Conservation (phyloP, 192 early-diverging fungal species). For the Gigaspora rosea region DNA sequence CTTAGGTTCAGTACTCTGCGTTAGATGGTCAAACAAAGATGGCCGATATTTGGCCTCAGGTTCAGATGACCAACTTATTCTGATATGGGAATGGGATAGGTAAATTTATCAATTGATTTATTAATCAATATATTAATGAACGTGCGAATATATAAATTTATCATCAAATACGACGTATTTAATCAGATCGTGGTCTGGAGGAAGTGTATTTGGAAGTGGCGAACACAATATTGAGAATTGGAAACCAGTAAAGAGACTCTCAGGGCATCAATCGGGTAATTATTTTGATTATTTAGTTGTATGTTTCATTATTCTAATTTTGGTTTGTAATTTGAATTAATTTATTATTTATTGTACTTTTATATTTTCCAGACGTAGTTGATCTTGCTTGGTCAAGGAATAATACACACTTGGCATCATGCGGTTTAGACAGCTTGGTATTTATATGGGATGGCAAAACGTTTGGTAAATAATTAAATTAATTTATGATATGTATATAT, state of each 20-base stretch:
- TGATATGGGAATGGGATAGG: slow-evolving; percentile 86
- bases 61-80: slow-evolving; percentile 89
- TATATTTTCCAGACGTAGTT: slow-evolving; percentile 70
- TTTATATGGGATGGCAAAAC: slow-evolving; percentile 85
- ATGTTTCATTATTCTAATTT: not conserved
- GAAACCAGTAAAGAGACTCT: slow-evolving; percentile 71
- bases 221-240: slow-evolving; percentile 69
- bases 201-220: slow-evolving; percentile 48
- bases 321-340: not conserved
- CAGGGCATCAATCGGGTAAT: slow-evolving; percentile 79
- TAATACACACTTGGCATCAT: slow-evolving; percentile 83
- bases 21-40: slow-evolving; percentile 74
- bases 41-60: slow-evolving; percentile 84
- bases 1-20: slow-evolving; percentile 84
- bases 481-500: not conserved
- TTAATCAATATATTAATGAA: not conserved
- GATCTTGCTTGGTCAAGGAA: slow-evolving; percentile 93
- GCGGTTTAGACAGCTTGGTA: slow-evolving; percentile 81
- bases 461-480: slow-evolving; percentile 58
- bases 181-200: slow-evolving; percentile 39
- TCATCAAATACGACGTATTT: not conserved
- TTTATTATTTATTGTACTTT: too few species aligned
- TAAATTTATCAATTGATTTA: slow-evolving; percentile 22
- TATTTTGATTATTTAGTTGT: too few species aligned
- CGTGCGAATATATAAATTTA: not conserved